Base-by-base conservation (phyloP, 768 basidiomycete species). In the Boletus pseudopeckii region DNA sequence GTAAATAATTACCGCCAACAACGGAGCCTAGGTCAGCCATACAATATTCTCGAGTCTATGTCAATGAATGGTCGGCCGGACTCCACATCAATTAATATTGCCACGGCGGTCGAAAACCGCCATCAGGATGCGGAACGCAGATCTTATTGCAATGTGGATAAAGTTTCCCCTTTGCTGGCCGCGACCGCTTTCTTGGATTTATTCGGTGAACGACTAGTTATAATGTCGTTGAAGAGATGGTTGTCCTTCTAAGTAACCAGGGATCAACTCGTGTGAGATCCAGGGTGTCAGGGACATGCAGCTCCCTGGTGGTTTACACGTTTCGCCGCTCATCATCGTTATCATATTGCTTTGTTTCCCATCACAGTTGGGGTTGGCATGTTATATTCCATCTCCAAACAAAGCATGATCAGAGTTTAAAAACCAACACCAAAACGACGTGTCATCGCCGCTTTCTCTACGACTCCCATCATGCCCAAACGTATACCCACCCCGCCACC, bases 401-500 rank as follows among this genome's bases (percentile, higher is more conserved):
- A 26, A 33, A 34, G 24, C 24, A 24, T 24, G 7, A 15, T 34
- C 32, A 18, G 7, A 8, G 30, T 34, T 34, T 18, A 57, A 57
- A 57, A 40, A 15, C 32, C 36, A 22, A 15, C 26, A 14, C 26
- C n/a, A 0, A 26, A 48, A 37, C 8, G 34, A 37, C 8, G 34
- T 18, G 1, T n/a, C n/a, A 9, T 11, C 28, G 9, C 13, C 34
- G 22, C 58, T 30, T 13, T 37, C 46, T 42, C 28, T 10, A 10
- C 47, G 9, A 55, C 39, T 1, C 43, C 55, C 53, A 64, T 36
- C 60, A 66, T 78, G 78, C 72, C 73, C 1, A 77, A 77, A 59
- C 77, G 78, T 14, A 50, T 65, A 5, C 53, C 61, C 38, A 77
- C 78, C 4, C 78, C 77, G 1, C 75, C 74, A 9, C 75, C 75